Base-by-base conservation (phyloP, 1,284 basidiomycete genomes). In the Trichosporon ovoides region DNA sequence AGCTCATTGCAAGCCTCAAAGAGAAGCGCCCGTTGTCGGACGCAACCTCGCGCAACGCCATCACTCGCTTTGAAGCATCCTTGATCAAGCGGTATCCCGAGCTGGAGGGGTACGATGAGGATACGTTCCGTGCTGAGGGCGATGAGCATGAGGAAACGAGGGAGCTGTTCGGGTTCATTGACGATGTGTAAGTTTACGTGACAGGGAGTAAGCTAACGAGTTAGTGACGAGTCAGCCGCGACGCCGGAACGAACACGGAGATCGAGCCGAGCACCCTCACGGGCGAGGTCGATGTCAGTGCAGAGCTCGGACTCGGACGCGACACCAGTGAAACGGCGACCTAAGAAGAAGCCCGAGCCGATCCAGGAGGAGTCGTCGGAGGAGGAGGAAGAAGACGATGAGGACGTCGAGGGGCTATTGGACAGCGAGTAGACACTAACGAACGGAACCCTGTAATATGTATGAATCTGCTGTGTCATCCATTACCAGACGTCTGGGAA, bases 1-100 rank as follows among this genome's bases (percentile, higher is more conserved):
- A 88, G 14, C 78, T 90, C 14, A 74, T 86, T 24, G 76, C 78
- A 19, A 81, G 83, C 64, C 79, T 88, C 52, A 80, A 83, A 64
- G 77, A 80, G 87, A 86, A 87, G 74, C 85, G 85, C 16, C 87
- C 88, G 0, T 78, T 89, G 31, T 80, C 83, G 16, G 89, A 93
- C 62, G 78, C 84, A 0, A 77, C 83, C 0, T 83, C 87, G 12
- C 83, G 84, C 59, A 92, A 89, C 67, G 82, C 87, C 1, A 80
- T 95, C 54, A 76, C 77, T 24, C 83, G 84, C 46, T 90, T 92
- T 75, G 84, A 86, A 56, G 78, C 76, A 4, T 70, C 79, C 12
- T 77, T 91, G 55, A 68, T 76, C 34, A 86, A 85, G 67, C 79
- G 80, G 56, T 90, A 84, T 69, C 78, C 80, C 35, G 82, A 84